Conservation (phyloP, 1,284 basidiomycete species). For the Cryptococcus hybrid region DNA sequence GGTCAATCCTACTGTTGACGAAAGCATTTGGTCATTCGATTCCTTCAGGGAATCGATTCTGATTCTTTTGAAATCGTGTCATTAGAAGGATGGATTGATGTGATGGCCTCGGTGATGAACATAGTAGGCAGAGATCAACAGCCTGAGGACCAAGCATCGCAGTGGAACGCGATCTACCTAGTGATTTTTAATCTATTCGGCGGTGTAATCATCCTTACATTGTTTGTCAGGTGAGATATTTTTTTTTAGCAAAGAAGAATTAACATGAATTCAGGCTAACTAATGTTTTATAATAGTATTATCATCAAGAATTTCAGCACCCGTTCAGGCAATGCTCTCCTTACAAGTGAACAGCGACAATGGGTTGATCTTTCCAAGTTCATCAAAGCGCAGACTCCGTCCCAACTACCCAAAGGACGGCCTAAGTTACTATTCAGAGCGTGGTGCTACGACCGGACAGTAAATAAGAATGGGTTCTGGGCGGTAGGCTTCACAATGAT, state of each 20-base stretch:
- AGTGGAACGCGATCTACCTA: slow-evolving; percentile 88
- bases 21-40: slow-evolving; percentile 86
- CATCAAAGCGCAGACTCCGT: slow-evolving; percentile 82
- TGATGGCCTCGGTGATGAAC: slow-evolving; percentile 78
- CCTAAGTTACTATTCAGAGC: slow-evolving; percentile 54
- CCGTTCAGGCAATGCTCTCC: slow-evolving; percentile 75
- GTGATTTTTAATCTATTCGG: slow-evolving; percentile 91
- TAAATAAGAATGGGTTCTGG: slow-evolving; percentile 95
- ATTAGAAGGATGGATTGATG: slow-evolving; percentile 93
- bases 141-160: slow-evolving; percentile 67
- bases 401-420: slow-evolving; percentile 54
- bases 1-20: slow-evolving; percentile 69
- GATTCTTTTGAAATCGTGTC: slow-evolving; percentile 95
- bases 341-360: slow-evolving; percentile 86
- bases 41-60: slow-evolving; percentile 79
- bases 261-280: background rate
- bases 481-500: slow-evolving; percentile 74
- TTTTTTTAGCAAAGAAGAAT: background rate
- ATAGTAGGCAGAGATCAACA: slow-evolving; percentile 70
- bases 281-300: slow-evolving; percentile 54
- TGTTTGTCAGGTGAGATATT: slow-evolving; percentile 73
- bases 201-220: slow-evolving; percentile 81
- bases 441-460: slow-evolving; percentile 92
- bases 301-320: slow-evolving; percentile 93
- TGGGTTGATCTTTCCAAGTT: slow-evolving; percentile 94